A percentile compares a stretch with the other conserved stretches of the same genome.
Evolutionary conservation across 371 early-diverging fungal genomes (phyloP).

Genomic region (Mucor indicus): DNA sequence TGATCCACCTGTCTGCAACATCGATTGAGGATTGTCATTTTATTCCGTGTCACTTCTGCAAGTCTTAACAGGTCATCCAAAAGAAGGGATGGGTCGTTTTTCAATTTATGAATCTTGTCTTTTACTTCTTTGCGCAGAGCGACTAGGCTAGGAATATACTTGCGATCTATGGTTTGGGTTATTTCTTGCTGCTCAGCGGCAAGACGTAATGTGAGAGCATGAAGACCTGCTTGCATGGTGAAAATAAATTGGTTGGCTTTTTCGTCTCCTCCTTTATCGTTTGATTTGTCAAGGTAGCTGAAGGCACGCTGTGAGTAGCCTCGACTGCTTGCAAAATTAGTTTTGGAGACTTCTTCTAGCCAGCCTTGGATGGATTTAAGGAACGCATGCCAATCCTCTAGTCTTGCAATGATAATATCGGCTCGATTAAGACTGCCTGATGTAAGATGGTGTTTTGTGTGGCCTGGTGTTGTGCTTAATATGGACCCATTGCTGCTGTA

Average conservation of each 20-base stretch:
- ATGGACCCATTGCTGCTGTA: constrained; percentile 14
- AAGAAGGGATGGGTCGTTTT: constrained; percentile 19
- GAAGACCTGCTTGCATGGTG: constrained; percentile 25
- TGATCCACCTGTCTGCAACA: constrained; percentile 31
- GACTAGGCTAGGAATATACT: constrained; percentile 19
- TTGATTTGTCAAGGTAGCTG: constrained; percentile 9
- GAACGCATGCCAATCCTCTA: constrained; percentile 26
- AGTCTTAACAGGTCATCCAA: constrained; percentile 36
- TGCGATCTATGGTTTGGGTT: constrained; percentile 16
- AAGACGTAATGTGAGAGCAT: constrained; percentile 23
- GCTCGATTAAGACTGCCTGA: constrained; percentile 20
- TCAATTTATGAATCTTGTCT: constrained; percentile 30
- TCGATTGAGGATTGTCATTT: constrained; percentile 27
- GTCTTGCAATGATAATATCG: constrained; percentile 28
- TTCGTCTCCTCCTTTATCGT: not conserved
- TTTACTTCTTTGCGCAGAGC: constrained; percentile 30
- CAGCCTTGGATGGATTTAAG: constrained; percentile 28
- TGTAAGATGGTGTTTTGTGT: not conserved
- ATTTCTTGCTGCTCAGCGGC: constrained; percentile 32
- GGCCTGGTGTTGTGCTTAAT: not conserved
- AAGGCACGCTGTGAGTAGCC: constrained; percentile 25
- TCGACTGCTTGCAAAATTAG: constrained; percentile 27
- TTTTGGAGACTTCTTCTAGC: constrained; percentile 32
- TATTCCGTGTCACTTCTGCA: constrained; percentile 35
- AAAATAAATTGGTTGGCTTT: constrained; percentile 14